Base-by-base conservation (phyloP, 2,329 filamentous ascomycete species). In the Myriosclerotinia duriaeana region DNA sequence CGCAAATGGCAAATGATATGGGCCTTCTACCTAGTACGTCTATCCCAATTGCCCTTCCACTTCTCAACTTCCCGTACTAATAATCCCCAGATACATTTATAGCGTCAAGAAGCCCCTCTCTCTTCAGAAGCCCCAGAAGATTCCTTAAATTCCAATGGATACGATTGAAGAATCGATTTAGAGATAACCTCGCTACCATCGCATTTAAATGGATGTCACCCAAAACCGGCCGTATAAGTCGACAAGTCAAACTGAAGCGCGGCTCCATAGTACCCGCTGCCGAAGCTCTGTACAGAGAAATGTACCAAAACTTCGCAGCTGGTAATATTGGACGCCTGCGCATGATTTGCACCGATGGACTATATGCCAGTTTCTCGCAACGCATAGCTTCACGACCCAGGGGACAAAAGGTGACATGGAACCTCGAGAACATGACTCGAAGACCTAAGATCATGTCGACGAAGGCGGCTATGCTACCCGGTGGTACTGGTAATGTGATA, bases 271-370 rank as follows among this genome's bases (percentile, higher is more conserved):
- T 80, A 11, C 82, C 85, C 1, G 81, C 82, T 0, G 88, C 87
- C 42, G 82, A 84, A 72, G 81, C 79, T 26, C 78, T 90, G 73
- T 87, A 91, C 76, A 78, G 79, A 63, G 78, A 84, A 70, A 85
- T 91, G 81, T 85, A 87, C 71, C 80, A 82, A 67, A 84, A 84
- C 5, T 83, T 89, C 60, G 88, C 89, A 8, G 77, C 78, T 2
- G 86, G 85, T 67, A 84, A 89, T 78, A 78, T 79, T 70, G 70
- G 74, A 2, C 78, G 80, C 6, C 78, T 90, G 36, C 77, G 80
- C 55, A 76, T 77, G 38, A 77, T 89, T 56, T 90, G 88, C 78
- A 77, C 82, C 30, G 77, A 79, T 42, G 80, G 82, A 34, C 80
- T 90, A 54, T 79, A 79, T 69, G 75, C 79, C 54, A 80, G 80